Base-by-base conservation (phyloP, 352 stramenopile species). In the Globisporangium orthogonon region DNA sequence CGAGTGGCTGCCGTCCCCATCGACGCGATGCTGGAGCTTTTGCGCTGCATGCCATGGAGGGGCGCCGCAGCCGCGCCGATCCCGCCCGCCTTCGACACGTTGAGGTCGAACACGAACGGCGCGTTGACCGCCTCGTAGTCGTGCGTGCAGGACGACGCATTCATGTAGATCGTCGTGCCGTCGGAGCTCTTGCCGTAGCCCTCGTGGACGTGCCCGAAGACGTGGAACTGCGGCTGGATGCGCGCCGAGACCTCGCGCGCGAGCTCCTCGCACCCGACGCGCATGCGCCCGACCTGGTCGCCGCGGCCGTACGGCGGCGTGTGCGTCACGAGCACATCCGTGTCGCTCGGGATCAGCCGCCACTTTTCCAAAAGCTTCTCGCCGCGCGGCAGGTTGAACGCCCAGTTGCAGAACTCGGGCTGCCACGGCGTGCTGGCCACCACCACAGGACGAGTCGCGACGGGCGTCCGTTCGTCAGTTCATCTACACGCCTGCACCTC, bases 191-290 rank as follows among this genome's bases (percentile, higher is more conserved):
- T 62, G 41, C 90, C 90, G 60, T 93, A 91, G 37, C 76, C 80
- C 69, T 97, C 83, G 56, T 97, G 90, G 50, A 97, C 89, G 55
- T 97, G 90, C 2, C 90, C 90, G 69, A 96, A 97, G 10, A 97
- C 78, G 61, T 96, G 82, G 49, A 94, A 69, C 41, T 75, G 70
- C 15, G 88, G 88, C 43, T 69, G 70, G 50, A 96, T 72, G 23
- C 84, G 66, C 4, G 62, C 56, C 50, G 89, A 73, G 41, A 97
- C 74, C 52, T 94, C 70, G 4, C 53, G 37, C 30, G 94, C 50
- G 17, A 97, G 61, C 56, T 95, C 82, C 11, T 73, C 71, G 59
- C 86, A 94, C 31, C 90, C 90, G 30, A 89, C 84, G 46, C 67
- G 64, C 41, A 78, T 54, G 18, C 73, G 67, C 17, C 53, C 44